Evolutionary conservation across 2,329 filamentous ascomycete genomes (phyloP), one percentile per base, ranked within the genome.

Genomic region (Amesomyces nigricolor): DNA sequence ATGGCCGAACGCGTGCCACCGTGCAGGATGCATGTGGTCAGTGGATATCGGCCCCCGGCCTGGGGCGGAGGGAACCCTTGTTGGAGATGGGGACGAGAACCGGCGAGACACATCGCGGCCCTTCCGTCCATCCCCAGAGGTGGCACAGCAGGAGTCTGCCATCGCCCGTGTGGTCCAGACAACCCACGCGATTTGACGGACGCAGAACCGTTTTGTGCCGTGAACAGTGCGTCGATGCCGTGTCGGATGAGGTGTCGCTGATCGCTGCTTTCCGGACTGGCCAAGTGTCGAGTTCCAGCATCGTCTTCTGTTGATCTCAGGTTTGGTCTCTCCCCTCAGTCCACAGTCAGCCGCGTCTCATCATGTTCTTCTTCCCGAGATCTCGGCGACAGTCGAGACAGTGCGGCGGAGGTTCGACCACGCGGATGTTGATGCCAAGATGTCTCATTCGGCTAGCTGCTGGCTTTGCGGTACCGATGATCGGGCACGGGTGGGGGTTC

Each of bases 401-500:
- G 32, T 35, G 32, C 9, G 32, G n/a, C 44, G 13, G 45, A 30
- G 35, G 35, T 32, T 47, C 35, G 22, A 30, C 13, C 26, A n/a
- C 14, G 37, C 40, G 37, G 5, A 42, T 17, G 35, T 44, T 19
- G 46, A 47, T 53, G 54, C 52, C 55, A 57, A 56, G 52, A 13
- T 22, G 45, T 52, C 54, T 39, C 32, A 47, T 56, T 56, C 54
- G 54, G 59, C 38, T 59, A 51, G 54, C 54, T 53, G 47, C 40
- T 46, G 44, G 11, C 42, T 11, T 44, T 38, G 54, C 43, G n/a
- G 49, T 58, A 58, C 54, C 54, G 46, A 55, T 54, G 58, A 58
- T 59, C 58, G 58, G 58, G 50, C 32, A 47, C 53, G 29, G 48
- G 56, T 58, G 56, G 50, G 53, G 57, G 46, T 29, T 17, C 37